A percentile compares a stretch with the other conserved stretches of the same genome.
Conservation (phyloP, 192 early-diverging fungal species). For the Phlyctochytrium bullatum region DNA sequence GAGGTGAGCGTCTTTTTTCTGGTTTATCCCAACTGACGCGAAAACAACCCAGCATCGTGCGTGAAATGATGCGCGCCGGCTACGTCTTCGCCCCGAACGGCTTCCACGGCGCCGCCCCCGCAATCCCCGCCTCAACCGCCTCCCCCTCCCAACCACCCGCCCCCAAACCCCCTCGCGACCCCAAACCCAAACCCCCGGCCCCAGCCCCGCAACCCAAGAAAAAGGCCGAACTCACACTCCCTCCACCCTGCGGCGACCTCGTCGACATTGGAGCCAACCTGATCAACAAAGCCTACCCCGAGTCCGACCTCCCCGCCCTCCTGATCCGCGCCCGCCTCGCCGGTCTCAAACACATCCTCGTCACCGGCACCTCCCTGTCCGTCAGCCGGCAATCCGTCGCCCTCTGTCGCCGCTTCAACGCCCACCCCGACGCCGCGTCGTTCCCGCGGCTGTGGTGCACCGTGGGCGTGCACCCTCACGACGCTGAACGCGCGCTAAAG, state of each 20-base stretch:
- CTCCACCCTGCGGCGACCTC: constrained; percentile 20
- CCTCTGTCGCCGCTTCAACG: constrained; percentile 20
- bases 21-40: too few species aligned
- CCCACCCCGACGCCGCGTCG: neutral
- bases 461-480: constrained; percentile 41
- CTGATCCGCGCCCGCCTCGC: constrained; percentile 11
- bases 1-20: neutral
- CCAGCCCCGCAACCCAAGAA: neutral
- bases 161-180: neutral
- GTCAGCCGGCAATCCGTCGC: constrained; percentile 12
- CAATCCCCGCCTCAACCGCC: neutral
- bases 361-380: constrained; percentile 34
- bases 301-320: constrained; percentile 6
- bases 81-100: constrained; percentile 24
- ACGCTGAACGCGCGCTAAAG: constrained; percentile 14
- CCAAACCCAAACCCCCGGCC: neutral
- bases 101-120: neutral
- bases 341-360: constrained; percentile 22
- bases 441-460: constrained; percentile 19
- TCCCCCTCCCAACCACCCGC: neutral
- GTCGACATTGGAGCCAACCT: constrained; percentile 43
- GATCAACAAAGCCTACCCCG: constrained; percentile 10
- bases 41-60: constrained; percentile 64
- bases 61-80: constrained; percentile 45
- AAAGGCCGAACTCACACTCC: constrained; percentile 14